Conservation (phyloP, 2,329 filamentous ascomycete species). For the Fusarium sp. region DNA sequence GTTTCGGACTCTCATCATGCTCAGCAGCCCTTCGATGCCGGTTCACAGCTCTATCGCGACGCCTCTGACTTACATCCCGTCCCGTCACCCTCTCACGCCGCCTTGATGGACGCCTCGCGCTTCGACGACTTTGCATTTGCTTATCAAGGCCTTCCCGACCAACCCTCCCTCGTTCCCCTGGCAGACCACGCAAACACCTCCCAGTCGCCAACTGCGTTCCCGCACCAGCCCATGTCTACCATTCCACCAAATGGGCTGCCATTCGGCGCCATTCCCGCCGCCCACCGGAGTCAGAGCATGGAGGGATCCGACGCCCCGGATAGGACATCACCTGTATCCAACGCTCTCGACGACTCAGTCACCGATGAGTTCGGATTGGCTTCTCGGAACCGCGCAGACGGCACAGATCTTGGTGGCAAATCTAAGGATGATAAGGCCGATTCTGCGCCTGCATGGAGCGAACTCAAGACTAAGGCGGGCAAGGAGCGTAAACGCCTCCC, state of each 20-base stretch:
- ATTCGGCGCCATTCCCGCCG: conserved; percentile 37
- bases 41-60: conserved; percentile 43
- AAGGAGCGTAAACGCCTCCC: conserved; percentile 95
- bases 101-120: conserved; percentile 59
- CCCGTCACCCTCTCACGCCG: conserved; percentile 35
- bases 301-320: conserved; percentile 60
- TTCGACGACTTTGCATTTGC: conserved; percentile 67
- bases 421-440: conserved; percentile 69
- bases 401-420: conserved; percentile 65
- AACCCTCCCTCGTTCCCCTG: conserved; percentile 53
- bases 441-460: conserved; percentile 77
- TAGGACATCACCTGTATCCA: conserved; percentile 56
- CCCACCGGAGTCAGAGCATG: conserved; percentile 44
- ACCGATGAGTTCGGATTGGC: conserved; percentile 70
- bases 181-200: conserved; percentile 49
- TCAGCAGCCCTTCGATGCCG: conserved; percentile 42
- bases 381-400: conserved; percentile 59
- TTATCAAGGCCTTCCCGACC: conserved; percentile 58
- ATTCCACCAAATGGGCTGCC: conserved; percentile 39
- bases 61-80: conserved; percentile 36
- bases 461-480: conserved; percentile 90
- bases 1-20: conserved; percentile 47
- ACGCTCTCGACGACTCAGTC: conserved; percentile 64
- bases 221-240: conserved; percentile 42
- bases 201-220: conserved; percentile 49